Conservation (phyloP, 2,329 filamentous ascomycete species). For the Clonostachys chloroleuca region DNA sequence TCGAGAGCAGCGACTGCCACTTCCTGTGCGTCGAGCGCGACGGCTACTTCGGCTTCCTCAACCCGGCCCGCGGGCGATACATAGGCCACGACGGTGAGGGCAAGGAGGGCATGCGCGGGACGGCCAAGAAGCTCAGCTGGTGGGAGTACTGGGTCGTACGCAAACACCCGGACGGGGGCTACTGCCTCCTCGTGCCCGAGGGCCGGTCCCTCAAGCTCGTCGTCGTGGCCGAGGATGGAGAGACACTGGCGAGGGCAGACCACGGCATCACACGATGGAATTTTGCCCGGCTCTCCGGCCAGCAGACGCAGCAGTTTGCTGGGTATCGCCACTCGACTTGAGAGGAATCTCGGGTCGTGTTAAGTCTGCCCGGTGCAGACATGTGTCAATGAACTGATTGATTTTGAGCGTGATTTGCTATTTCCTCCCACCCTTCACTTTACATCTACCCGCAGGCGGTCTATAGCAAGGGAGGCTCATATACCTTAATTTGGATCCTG, state of each 20-base stretch:
- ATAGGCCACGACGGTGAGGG: conserved; percentile 3
- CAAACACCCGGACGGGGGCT: conserved; percentile 5
- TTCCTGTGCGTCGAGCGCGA: conserved; percentile 6
- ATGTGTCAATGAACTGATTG: too few species aligned
- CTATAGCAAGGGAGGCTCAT: too few species aligned
- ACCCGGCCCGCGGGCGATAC: conserved; percentile 2
- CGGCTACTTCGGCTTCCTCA: conserved; percentile 5
- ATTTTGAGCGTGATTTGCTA: too few species aligned
- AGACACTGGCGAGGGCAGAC: neutral
- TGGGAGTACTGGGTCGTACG: conserved; percentile 3
- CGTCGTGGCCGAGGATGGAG: neutral
- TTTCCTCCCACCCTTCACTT: too few species aligned
- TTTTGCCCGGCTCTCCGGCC: neutral
- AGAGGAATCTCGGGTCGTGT: too few species aligned
- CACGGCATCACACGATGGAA: conserved; percentile 5
- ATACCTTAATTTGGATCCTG: too few species aligned
- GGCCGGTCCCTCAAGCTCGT: conserved; percentile 4
- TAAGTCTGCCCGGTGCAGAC: too few species aligned
- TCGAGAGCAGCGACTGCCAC: neutral
- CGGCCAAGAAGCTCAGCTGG: neutral
- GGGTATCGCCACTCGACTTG: too few species aligned
- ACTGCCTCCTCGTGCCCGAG: conserved; percentile 4
- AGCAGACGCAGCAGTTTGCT: too few species aligned
- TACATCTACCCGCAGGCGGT: too few species aligned
- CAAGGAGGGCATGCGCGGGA: neutral